Conservation (phyloP, 352 stramenopile species). For the Phytophthora pseudosyringae region DNA sequence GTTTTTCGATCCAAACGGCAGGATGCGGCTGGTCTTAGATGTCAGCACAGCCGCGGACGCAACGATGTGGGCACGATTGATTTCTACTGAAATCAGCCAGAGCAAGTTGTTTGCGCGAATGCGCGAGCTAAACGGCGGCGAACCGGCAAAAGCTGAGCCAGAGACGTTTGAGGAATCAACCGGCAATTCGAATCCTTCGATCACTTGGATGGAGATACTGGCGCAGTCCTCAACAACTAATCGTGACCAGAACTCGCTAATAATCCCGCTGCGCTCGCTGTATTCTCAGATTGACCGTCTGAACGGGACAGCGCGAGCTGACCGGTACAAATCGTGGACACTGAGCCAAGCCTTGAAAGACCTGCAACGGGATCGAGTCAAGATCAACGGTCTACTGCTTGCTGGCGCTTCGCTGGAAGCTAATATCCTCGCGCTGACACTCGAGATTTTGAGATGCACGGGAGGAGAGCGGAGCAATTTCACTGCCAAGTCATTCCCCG, state of each 20-base stretch:
- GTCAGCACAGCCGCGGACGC: constrained; percentile 47
- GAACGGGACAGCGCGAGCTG: constrained; percentile 38
- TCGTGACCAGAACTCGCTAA: constrained; percentile 23
- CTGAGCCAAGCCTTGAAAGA: constrained; percentile 75
- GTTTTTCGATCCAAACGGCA: constrained; percentile 59
- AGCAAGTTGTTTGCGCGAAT: constrained; percentile 36
- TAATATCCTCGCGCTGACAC: constrained; percentile 31
- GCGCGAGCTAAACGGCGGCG: constrained; percentile 21
- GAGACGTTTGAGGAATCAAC: background rate
- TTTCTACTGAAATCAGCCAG: constrained; percentile 51
- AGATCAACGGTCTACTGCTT: constrained; percentile 56
- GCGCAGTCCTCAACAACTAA: constrained; percentile 2
- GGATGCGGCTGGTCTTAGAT: constrained; percentile 60
- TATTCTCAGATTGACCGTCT: constrained; percentile 56
- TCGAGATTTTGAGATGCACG: constrained; percentile 29
- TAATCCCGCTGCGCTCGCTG: constrained; percentile 58
- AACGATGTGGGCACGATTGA: constrained; percentile 50
- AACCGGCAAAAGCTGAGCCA: background rate
- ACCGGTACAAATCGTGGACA: constrained; percentile 56
- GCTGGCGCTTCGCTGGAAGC: constrained; percentile 39
- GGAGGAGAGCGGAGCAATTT: background rate
- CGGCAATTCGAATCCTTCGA: constrained; percentile 1
- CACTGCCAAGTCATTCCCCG: background rate
- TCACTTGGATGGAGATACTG: constrained; percentile 27
- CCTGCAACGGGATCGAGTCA: constrained; percentile 59